These are phyloP conservation scores for Lecanicillium sp. DNA, from an alignment of 2,329 filamentous ascomycete genomes.

Conservation along the genomic window DNA sequence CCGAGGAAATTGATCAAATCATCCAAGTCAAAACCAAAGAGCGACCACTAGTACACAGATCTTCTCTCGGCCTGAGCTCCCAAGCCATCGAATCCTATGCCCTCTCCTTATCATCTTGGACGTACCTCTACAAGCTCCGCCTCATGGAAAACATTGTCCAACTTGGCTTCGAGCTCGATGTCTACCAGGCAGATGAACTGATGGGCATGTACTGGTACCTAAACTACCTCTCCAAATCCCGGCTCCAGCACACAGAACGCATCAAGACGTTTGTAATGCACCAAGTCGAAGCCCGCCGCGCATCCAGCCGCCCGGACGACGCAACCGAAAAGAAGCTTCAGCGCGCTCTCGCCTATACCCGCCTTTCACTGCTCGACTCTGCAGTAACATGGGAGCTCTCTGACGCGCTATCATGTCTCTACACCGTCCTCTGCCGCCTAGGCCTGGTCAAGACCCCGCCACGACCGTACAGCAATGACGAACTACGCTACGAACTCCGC, in stretches of 20 bases:
- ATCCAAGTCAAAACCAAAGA: slow-evolving; percentile 56
- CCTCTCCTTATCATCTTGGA: slow-evolving; percentile 78
- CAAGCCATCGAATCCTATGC: slow-evolving; percentile 47
- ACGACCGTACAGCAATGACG: slow-evolving; percentile 58
- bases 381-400: slow-evolving; percentile 52
- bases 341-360: slow-evolving; percentile 45
- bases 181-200: slow-evolving; percentile 81
- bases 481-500: slow-evolving; percentile 69
- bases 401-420: slow-evolving; percentile 51
- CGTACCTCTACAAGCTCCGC: slow-evolving; percentile 80
- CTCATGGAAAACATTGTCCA: slow-evolving; percentile 83
- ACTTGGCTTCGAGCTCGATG: slow-evolving; percentile 86
- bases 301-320: slow-evolving; percentile 11
- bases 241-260: slow-evolving; percentile 61
- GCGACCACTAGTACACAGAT: slow-evolving; percentile 43
- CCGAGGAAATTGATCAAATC: slow-evolving; percentile 65
- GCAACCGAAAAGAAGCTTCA: slow-evolving; percentile 34
- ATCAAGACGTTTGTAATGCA: slow-evolving; percentile 58
- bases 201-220: slow-evolving; percentile 89
- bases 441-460: slow-evolving; percentile 39
- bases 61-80: slow-evolving; percentile 18
- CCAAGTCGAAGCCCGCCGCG: slow-evolving; percentile 21
- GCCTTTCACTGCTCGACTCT: slow-evolving; percentile 55
- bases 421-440: slow-evolving; percentile 55
- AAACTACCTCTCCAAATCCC: slow-evolving; percentile 60